Conservation (phyloP, 768 basidiomycete genomes). For the Artomyces pyxidatus region DNA sequence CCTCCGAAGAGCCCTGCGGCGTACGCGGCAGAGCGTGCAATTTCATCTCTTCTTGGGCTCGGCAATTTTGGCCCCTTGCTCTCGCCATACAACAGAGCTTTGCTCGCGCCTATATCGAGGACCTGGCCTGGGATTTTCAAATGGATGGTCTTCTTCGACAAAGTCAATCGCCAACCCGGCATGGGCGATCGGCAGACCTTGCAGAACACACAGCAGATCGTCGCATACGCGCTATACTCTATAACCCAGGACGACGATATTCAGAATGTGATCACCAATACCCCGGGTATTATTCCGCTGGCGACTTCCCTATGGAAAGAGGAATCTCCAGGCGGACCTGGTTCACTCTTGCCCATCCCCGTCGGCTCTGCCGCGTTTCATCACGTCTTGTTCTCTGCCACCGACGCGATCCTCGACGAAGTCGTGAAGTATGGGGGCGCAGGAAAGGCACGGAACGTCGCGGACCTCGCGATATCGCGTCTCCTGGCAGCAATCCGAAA, state of each 20-base stretch:
- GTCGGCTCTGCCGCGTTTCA: constrained; percentile 25
- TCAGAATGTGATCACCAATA: constrained; percentile 23
- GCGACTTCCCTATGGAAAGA: constrained; percentile 28
- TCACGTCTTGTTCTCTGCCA: constrained; percentile 20
- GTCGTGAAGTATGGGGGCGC: constrained; percentile 22
- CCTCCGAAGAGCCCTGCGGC: not conserved
- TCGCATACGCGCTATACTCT: constrained; percentile 23
- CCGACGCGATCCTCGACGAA: constrained; percentile 20
- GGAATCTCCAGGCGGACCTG: constrained; percentile 21
- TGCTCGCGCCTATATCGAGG: constrained; percentile 19
- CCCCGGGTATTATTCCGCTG: constrained; percentile 27
- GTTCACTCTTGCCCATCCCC: constrained; percentile 20
- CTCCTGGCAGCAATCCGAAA: constrained; percentile 19
- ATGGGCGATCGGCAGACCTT: constrained; percentile 13
- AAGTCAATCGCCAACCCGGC: constrained; percentile 18
- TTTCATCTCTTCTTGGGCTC: constrained; percentile 27
- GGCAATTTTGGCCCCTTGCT: constrained; percentile 23
- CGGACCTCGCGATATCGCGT: constrained; percentile 23
- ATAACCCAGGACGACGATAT: constrained; percentile 22
- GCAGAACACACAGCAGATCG: constrained; percentile 22
- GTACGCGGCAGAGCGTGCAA: constrained; percentile 22
- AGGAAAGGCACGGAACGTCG: constrained; percentile 23
- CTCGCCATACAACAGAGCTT: constrained; percentile 10
- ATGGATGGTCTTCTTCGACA: constrained; percentile 29
- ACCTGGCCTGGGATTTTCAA: constrained; percentile 31